Evolutionary conservation across 108 stramenopile genomes (phyloP).

Genomic region (Pelagomonas calceolata): DNA sequence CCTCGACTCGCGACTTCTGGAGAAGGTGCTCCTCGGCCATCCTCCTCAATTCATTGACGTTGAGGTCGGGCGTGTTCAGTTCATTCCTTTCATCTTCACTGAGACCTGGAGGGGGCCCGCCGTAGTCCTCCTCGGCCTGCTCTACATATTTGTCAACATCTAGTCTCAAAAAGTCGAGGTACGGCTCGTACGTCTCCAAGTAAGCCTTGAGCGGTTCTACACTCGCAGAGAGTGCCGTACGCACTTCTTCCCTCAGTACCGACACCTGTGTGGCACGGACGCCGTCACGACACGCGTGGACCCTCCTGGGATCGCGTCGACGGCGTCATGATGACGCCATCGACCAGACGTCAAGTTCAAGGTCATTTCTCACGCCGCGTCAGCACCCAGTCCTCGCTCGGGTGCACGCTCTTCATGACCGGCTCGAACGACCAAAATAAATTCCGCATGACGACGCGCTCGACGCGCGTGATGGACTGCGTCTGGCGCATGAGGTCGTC

Average conservation of each 20-base stretch:
- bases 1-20: constrained; percentile 9
- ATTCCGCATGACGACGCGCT: constrained; percentile 45
- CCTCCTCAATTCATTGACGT: constrained; percentile 24
- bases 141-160: constrained; percentile 31
- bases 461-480: constrained; percentile 30
- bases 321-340: too few relatives aligned
- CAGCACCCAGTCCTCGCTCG: constrained; percentile 30
- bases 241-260: constrained; percentile 11
- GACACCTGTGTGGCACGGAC: too few relatives aligned
- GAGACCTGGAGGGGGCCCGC: constrained; percentile 4
- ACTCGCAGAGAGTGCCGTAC: constrained; percentile 11
- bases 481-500: constrained; percentile 10
- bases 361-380: too few relatives aligned
- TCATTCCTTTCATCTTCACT: constrained; percentile 27
- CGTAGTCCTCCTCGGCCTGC: background rate
- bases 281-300: too few relatives aligned
- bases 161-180: constrained; percentile 34
- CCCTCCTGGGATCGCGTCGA: too few relatives aligned
- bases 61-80: constrained; percentile 14
- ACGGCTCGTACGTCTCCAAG: constrained; percentile 23
- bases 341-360: too few relatives aligned
- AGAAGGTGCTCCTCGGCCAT: constrained; percentile 32
- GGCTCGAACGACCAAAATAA: constrained; percentile 40
- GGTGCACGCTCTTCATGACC: constrained; percentile 19
- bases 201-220: constrained; percentile 16